Conservation (phyloP, 73 alveolate genomes). For the Tetrahymena borealis region DNA sequence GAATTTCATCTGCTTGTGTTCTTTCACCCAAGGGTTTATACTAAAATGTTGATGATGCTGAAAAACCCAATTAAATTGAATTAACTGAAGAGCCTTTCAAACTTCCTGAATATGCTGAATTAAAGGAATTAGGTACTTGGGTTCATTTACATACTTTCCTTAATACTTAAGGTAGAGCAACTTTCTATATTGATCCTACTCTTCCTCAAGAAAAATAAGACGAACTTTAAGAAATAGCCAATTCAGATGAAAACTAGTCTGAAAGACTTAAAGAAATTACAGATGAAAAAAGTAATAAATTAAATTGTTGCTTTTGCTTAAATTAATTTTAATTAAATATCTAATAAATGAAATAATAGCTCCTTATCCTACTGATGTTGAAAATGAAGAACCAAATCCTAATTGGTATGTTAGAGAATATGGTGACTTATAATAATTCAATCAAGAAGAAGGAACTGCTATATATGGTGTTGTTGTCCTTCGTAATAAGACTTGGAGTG, state of each 20-base stretch:
- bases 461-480: slow-evolving; percentile 72
- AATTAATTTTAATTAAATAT: slow-evolving; percentile 37
- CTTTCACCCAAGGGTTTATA: slow-evolving; percentile 78
- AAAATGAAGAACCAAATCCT: slow-evolving; percentile 40
- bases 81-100: slow-evolving; percentile 65
- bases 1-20: slow-evolving; percentile 85
- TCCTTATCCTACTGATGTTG: slow-evolving; percentile 10
- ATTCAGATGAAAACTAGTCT: slow-evolving; percentile 20
- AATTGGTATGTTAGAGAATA: slow-evolving; percentile 57
- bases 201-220: slow-evolving; percentile 58
- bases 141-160: slow-evolving; percentile 69
- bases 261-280: slow-evolving; percentile 3
- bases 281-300: slow-evolving; percentile 47
- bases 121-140: slow-evolving; percentile 75
- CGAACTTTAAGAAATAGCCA: slow-evolving; percentile 27
- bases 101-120: slow-evolving; percentile 62
- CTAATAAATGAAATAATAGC: slow-evolving; percentile 39
- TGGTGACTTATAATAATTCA: slow-evolving; percentile 77
- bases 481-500: slow-evolving; percentile 93
- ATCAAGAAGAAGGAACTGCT: slow-evolving; percentile 64
- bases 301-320: neutral
- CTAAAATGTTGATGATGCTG: slow-evolving; percentile 63
- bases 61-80: slow-evolving; percentile 53
- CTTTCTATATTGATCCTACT: slow-evolving; percentile 50
- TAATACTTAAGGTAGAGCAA: slow-evolving; percentile 68